Conservation (phyloP, 2,329 filamentous ascomycete species). For the Nannizziopsis barbatae region DNA sequence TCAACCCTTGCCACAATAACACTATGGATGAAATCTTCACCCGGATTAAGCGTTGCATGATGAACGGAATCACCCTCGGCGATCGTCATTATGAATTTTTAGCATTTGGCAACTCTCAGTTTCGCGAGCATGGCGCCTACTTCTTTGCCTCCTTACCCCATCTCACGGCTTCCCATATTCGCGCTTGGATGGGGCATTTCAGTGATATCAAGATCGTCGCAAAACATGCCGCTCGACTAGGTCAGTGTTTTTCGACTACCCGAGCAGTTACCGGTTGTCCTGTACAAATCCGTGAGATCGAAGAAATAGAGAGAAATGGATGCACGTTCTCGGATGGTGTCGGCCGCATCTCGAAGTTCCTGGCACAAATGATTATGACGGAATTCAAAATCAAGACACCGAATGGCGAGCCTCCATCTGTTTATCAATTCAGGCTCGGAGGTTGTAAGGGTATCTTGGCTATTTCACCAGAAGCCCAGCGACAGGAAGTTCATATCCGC, state of each 20-base stretch:
- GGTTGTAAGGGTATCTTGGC: conserved; percentile 85
- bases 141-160: conserved; percentile 69
- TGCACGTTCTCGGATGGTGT: conserved; percentile 84
- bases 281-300: conserved; percentile 47
- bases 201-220: conserved; percentile 70
- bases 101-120: conserved; percentile 90
- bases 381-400: conserved; percentile 54
- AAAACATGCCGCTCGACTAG: conserved; percentile 77
- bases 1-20: conserved; percentile 46
- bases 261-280: conserved; percentile 56
- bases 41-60: conserved; percentile 59
- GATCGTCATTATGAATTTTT: conserved; percentile 78
- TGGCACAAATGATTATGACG: conserved; percentile 61
- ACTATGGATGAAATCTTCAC: conserved; percentile 61
- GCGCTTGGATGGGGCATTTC: conserved; percentile 78
- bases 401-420: conserved; percentile 54
- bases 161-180: conserved; percentile 63
- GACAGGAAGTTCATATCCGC: conserved; percentile 63
- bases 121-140: conserved; percentile 81
- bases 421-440: conserved; percentile 83
- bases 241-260: conserved; percentile 94
- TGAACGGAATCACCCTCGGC: conserved; percentile 70
- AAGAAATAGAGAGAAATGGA: conserved; percentile 58
- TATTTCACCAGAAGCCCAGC: conserved; percentile 57
- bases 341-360: conserved; percentile 72